Evolutionary conservation across 805 yeast species (phyloP).

Genomic region (Yarrowia divulgata): DNA sequence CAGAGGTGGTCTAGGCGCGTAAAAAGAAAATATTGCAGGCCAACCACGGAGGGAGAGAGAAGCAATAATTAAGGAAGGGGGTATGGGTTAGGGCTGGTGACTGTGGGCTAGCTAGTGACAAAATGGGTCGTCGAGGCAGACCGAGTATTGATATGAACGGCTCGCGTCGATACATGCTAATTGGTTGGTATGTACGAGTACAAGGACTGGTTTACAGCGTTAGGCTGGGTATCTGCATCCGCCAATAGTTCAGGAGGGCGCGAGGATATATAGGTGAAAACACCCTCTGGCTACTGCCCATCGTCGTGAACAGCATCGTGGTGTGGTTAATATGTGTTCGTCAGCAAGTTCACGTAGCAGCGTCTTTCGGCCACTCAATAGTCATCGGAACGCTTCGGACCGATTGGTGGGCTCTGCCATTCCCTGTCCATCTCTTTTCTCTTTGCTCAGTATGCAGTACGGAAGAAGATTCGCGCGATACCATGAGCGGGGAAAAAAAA

Average conservation of each 20-base stretch:
- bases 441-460: constrained; percentile 6
- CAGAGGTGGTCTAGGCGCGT: not conserved
- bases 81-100: not conserved
- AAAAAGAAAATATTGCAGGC: not conserved
- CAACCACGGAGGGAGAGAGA: not conserved
- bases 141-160: too few relatives aligned
- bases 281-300: not conserved
- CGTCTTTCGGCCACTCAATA: not conserved
- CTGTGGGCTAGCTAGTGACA: not conserved
- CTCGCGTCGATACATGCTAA: too few relatives aligned
- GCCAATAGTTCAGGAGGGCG: not conserved
- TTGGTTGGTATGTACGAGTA: too few relatives aligned
- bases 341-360: not conserved
- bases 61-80: not conserved
- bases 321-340: not conserved
- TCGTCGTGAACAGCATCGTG: too few relatives aligned
- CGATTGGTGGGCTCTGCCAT: not conserved
- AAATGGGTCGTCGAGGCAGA: not conserved
- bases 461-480: not conserved
- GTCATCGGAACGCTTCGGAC: not conserved
- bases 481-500: constrained; percentile 9
- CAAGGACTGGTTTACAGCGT: not conserved
- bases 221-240: not conserved
- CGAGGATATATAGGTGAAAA: not conserved
- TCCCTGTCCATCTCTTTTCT: not conserved